phyloP scores from a whole-genome alignment of 306 rosid species.

The Vicia sativa region DNA sequence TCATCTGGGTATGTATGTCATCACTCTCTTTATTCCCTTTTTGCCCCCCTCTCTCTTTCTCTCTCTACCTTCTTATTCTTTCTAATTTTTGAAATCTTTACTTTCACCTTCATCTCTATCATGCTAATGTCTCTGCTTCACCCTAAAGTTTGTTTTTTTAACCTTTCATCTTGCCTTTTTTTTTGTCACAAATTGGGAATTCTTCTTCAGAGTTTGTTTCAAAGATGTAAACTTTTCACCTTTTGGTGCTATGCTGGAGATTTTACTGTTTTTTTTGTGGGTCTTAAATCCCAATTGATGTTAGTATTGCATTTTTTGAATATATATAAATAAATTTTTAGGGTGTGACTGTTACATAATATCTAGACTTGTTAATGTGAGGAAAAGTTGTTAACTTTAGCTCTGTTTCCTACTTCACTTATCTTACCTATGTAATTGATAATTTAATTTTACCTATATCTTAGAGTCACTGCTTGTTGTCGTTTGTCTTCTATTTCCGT shows the following conservation, averaged over 20 bases:
- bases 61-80: constrained; percentile 9
- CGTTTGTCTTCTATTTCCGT: too few species aligned
- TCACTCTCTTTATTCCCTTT: constrained; percentile 1
- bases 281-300: constrained; percentile 24
- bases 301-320: background rate
- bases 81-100: background rate
- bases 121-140: constrained; percentile 2
- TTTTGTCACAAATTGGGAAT: background rate
- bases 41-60: background rate
- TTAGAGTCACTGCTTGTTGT: background rate
- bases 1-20: constrained; percentile 23
- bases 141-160: constrained; percentile 36
- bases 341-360: background rate
- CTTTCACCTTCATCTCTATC: constrained; percentile 23
- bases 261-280: constrained; percentile 7
- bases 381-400: constrained; percentile 19
- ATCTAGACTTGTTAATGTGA: constrained; percentile 14
- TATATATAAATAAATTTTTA: constrained; percentile 1
- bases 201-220: constrained; percentile 9
- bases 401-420: background rate
- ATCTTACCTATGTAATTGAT: background rate
- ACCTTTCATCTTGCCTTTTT: background rate
- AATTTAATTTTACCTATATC: background rate
- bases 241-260: constrained; percentile 16
- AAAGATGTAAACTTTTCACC: constrained; percentile 19